phyloP scores from a whole-genome alignment of 1,284 basidiomycete species.

The Vanrija sp. region DNA sequence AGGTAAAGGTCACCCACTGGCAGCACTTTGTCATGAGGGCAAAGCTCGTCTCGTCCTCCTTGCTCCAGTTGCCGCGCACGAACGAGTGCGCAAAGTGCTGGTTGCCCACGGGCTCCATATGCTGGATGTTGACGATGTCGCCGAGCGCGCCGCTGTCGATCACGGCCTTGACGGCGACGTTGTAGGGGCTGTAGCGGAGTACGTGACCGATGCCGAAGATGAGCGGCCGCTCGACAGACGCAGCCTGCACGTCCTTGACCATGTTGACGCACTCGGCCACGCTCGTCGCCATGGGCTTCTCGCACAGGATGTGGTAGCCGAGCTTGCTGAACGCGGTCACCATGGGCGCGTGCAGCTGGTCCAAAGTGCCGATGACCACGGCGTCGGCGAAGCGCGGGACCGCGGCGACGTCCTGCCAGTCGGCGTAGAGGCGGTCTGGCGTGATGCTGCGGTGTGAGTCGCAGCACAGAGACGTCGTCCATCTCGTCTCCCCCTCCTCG shows the following conservation, averaged over 20 bases:
- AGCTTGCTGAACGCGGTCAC: slow-evolving; percentile 67
- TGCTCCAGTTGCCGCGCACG: slow-evolving; percentile 71
- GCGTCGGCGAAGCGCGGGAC: slow-evolving; percentile 72
- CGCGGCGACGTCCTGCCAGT: slow-evolving; percentile 66
- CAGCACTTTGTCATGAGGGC: slow-evolving; percentile 82
- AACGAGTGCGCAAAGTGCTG: slow-evolving; percentile 61
- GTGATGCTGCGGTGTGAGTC: slow-evolving; percentile 52
- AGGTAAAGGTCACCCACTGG: slow-evolving; percentile 55
- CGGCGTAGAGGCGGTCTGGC: slow-evolving; percentile 60
- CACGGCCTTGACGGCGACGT: slow-evolving; percentile 62
- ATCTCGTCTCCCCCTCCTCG: background rate
- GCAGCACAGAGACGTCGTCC: too few relatives aligned
- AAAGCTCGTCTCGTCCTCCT: slow-evolving; percentile 66
- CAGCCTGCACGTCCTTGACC: slow-evolving; percentile 63
- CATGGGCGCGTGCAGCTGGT: slow-evolving; percentile 69
- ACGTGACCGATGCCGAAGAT: slow-evolving; percentile 86
- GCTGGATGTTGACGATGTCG: slow-evolving; percentile 64
- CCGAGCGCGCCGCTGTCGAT: slow-evolving; percentile 68
- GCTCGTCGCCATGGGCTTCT: slow-evolving; percentile 82
- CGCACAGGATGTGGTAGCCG: slow-evolving; percentile 80
- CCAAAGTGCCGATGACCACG: slow-evolving; percentile 65
- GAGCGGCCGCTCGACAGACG: slow-evolving; percentile 38
- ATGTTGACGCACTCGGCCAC: slow-evolving; percentile 69
- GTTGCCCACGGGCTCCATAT: slow-evolving; percentile 42
- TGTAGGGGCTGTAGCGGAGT: slow-evolving; percentile 79